Base-by-base conservation (phyloP, 129 eudicot species). In the Dittrichia graveolens region DNA sequence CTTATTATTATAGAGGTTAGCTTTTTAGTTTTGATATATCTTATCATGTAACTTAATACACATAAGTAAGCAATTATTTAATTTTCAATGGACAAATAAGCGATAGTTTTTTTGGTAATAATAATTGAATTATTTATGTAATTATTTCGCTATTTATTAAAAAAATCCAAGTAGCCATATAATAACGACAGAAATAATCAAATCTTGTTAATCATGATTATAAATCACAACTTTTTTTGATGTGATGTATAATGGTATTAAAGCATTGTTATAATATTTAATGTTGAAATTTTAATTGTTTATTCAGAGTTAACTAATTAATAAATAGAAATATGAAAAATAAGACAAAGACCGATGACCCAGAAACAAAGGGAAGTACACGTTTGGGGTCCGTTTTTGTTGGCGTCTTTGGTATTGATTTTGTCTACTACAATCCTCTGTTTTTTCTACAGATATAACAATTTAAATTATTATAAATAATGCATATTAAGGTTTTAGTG, bases 321-420 rank as follows among this genome's bases (percentile, higher is more conserved):
- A 45, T 16, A 40, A 8, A 63, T 15, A 16, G 37, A 11, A 8
- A 58, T 24, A 24, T 0, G 45, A 54, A 2, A 53, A 47, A 11
- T 15, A 56, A 71, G 56, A 66, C 73, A 75, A 65, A 41, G 15
- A 6, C 10, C 4, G 70, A 14, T 45, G 71, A 19, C 62, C 66
- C 18, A 55, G 9, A 14, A 55, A 61, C 76, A 60, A 77, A 49
- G 57, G 8, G 16, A 77, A 77, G 81, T 69, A 77, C 81, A 62
- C 6, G 10, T 61, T 69, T 69, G 53, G 56, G 76, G 81, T 60
- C 14, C 14, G 42, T 65, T 61, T 42, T 50, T 76, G 64, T 69
- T 61, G 57, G 41, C 41, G 79, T 75, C 39, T 13, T 69, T 69
- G 3, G 46, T 40, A n/a, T 47, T 34, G 43, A 3, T 38, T 76